Evolutionary conservation across 768 basidiomycete genomes (phyloP).

Genomic region (Leccinellum rugosiceps): DNA sequence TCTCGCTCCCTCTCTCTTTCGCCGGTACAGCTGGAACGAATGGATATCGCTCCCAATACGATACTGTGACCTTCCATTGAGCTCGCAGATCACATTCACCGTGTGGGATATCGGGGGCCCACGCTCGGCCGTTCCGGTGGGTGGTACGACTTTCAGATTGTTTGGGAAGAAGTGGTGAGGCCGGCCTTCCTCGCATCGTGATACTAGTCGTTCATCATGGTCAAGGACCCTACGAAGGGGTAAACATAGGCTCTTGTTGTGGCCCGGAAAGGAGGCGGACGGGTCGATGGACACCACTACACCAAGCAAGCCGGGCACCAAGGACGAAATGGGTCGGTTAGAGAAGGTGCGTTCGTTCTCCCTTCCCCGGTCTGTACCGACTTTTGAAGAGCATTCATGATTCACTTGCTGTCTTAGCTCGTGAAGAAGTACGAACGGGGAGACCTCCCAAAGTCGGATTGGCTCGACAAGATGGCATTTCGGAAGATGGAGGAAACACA

Average conservation of each 20-base stretch:
- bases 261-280: constrained; percentile 84
- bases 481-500: constrained; percentile 95
- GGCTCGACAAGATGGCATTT: constrained; percentile 93
- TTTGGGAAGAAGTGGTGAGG: constrained; percentile 92
- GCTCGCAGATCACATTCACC: constrained; percentile 87
- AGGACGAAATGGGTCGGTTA: constrained; percentile 93
- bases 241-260: constrained; percentile 84
- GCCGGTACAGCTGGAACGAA: constrained; percentile 81
- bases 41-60: constrained; percentile 89
- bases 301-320: constrained; percentile 76
- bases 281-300: constrained; percentile 78
- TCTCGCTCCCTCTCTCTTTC: not conserved
- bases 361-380: not conserved
- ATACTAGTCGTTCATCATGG: not conserved
- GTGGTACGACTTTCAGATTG: constrained; percentile 84
- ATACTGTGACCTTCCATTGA: constrained; percentile 90
- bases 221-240: constrained; percentile 83
- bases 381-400: not conserved
- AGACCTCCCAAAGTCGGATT: constrained; percentile 90
- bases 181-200: not conserved
- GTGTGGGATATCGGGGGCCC: constrained; percentile 94
- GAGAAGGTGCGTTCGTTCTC: constrained; percentile 63
- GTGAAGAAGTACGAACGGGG: constrained; percentile 97
- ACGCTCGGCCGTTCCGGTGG: constrained; percentile 75
- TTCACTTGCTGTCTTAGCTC: constrained; percentile 40